These are phyloP conservation scores for Pichia phayaonensis DNA, from an alignment of 805 yeast genomes.

Conservation along the genomic window DNA sequence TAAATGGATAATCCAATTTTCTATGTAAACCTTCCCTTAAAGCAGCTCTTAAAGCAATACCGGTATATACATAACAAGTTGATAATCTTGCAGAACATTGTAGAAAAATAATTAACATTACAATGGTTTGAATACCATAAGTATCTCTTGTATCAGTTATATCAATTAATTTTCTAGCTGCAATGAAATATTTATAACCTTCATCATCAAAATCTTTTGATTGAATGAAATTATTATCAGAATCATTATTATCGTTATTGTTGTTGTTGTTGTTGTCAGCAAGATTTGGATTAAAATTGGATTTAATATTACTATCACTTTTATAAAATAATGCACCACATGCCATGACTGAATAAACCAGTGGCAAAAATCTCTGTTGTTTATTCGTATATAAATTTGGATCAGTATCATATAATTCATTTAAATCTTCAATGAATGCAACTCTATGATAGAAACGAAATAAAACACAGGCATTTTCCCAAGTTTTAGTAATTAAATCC, in stretches of 20 bases:
- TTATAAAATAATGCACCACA: slow-evolving; percentile 76
- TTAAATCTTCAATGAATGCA: slow-evolving; percentile 64
- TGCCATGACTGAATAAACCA: slow-evolving; percentile 81
- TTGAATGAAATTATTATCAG: slow-evolving; percentile 15
- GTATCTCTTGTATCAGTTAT: slow-evolving; percentile 79
- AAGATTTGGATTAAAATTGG: neutral
- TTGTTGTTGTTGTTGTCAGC: neutral
- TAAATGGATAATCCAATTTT: slow-evolving; percentile 52
- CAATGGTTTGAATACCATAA: slow-evolving; percentile 75
- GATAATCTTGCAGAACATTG: slow-evolving; percentile 85
- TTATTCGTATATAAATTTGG: slow-evolving; percentile 64
- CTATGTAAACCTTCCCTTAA: slow-evolving; percentile 78
- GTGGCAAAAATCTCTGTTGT: slow-evolving; percentile 68
- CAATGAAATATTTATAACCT: slow-evolving; percentile 72
- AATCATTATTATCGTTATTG: too few relatives aligned
- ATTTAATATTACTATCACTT: slow-evolving; percentile 32
- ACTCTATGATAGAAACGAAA: slow-evolving; percentile 85
- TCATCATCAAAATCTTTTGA: slow-evolving; percentile 52
- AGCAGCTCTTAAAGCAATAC: slow-evolving; percentile 78
- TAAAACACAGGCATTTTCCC: slow-evolving; percentile 81
- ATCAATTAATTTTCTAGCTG: slow-evolving; percentile 72
- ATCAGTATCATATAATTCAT: slow-evolving; percentile 67
- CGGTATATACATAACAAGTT: slow-evolving; percentile 84
- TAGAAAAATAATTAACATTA: slow-evolving; percentile 76
- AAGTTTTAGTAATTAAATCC: slow-evolving; percentile 63